A percentile compares a stretch with the other conserved stretches of the same genome.
phyloP scores from a whole-genome alignment of 2,329 filamentous ascomycete species.

The Lasiodiplodia theobromae region DNA sequence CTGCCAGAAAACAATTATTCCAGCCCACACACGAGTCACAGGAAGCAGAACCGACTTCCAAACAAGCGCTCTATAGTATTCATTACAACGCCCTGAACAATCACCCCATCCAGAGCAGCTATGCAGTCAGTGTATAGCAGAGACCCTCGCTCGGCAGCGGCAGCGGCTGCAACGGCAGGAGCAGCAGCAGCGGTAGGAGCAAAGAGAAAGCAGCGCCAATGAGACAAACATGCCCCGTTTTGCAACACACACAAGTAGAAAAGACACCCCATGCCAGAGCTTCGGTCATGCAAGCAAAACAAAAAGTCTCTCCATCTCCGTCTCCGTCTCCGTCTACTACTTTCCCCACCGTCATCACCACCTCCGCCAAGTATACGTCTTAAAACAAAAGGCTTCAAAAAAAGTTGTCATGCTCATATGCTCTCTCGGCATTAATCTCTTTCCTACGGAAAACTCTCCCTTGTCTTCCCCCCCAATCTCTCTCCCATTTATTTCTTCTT shows the following conservation, averaged over 20 bases:
- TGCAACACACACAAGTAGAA: conserved; percentile 5
- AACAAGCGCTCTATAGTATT: conserved; percentile 26
- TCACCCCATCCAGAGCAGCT: background rate
- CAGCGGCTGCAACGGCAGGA: too few relatives aligned
- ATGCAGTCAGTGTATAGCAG: background rate
- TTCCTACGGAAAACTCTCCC: background rate
- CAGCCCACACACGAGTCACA: background rate
- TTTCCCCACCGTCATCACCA: background rate
- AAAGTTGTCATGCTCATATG: background rate
- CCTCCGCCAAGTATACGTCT: background rate
- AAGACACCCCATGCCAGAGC: background rate
- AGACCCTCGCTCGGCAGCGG: background rate
- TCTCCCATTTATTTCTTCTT: conserved; percentile 60
- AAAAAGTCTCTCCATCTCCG: background rate
- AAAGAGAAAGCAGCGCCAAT: background rate
- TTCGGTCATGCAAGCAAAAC: background rate
- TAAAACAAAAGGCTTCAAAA: background rate
- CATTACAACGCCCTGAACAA: conserved; percentile 11
- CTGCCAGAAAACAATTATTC: background rate
- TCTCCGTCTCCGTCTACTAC: background rate
- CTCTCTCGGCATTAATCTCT: background rate
- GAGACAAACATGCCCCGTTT: background rate
- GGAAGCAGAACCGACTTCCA: background rate
- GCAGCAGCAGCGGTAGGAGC: too few relatives aligned
- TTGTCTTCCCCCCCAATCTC: background rate